phyloP scores from a whole-genome alignment of 2,329 filamentous ascomycete genomes.

The Colletotrichum phormii region DNA sequence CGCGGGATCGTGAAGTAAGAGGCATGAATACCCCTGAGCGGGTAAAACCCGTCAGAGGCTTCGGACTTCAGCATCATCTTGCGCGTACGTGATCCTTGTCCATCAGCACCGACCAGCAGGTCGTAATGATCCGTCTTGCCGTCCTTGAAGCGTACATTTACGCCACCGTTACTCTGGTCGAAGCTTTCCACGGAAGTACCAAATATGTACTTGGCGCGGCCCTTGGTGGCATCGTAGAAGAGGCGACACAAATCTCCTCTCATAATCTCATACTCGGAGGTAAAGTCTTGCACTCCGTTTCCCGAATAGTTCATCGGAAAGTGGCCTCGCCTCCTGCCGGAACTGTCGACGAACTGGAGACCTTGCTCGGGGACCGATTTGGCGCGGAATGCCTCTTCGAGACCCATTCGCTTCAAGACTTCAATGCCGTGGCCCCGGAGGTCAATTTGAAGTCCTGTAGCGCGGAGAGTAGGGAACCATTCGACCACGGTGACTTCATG shows the following conservation, averaged over 20 bases:
- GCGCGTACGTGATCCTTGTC: constrained; percentile 60
- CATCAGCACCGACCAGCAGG: constrained; percentile 66
- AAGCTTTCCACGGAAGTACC: constrained; percentile 45
- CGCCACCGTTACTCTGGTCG: constrained; percentile 37
- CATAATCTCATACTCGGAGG: constrained; percentile 66
- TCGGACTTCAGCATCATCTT: constrained; percentile 47
- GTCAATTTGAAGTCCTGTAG: constrained; percentile 65
- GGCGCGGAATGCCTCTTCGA: constrained; percentile 56
- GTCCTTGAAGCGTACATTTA: constrained; percentile 51
- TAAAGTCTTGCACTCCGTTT: constrained; percentile 50
- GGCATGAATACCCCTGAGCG: constrained; percentile 39
- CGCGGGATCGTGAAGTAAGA: constrained; percentile 42
- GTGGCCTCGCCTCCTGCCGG: constrained; percentile 49
- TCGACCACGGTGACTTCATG: constrained; percentile 57
- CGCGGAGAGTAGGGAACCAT: constrained; percentile 53
- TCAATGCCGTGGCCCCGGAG: constrained; percentile 63
- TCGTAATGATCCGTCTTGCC: constrained; percentile 58
- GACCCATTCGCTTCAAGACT: constrained; percentile 62
- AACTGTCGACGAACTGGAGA: constrained; percentile 54
- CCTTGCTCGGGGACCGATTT: constrained; percentile 59
- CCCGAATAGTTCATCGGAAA: constrained; percentile 33
- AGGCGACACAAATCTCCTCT: constrained; percentile 61
- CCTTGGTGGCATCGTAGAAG: constrained; percentile 50
- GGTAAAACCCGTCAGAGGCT: constrained; percentile 37
- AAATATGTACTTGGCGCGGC: constrained; percentile 44